phyloP scores from a whole-genome alignment of 768 basidiomycete genomes.

The Phylloporus scabripes region DNA sequence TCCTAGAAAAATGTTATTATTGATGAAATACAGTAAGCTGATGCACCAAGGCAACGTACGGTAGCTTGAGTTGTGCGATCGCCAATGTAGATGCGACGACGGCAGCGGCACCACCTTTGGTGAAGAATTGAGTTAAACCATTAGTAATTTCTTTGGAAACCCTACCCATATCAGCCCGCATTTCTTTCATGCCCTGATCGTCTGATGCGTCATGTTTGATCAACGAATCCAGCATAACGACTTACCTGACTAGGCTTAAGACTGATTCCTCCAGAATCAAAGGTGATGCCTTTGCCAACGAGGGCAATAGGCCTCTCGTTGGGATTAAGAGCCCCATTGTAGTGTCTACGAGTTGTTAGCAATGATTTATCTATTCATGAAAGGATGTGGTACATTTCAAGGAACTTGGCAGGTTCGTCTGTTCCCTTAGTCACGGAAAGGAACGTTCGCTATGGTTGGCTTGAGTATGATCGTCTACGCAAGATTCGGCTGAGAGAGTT shows the following conservation, averaged over 20 bases:
- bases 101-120: conserved; percentile 68
- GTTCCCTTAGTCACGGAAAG: conserved; percentile 83
- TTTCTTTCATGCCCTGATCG: conserved; percentile 68
- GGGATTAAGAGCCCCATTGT: conserved; percentile 63
- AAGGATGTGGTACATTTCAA: conserved; percentile 60
- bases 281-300: conserved; percentile 88
- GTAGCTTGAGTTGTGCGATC: conserved; percentile 76
- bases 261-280: conserved; percentile 85
- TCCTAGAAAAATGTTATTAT: conserved; percentile 32
- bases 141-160: background rate
- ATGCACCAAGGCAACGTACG: conserved; percentile 41
- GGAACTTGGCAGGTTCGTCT: conserved; percentile 76
- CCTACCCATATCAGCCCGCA: conserved; percentile 84
- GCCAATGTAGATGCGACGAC: conserved; percentile 70
- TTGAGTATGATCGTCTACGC: background rate
- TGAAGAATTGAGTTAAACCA: background rate
- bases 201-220: background rate
- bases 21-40: background rate
- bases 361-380: background rate
- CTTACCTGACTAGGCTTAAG: conserved; percentile 69
- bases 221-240: conserved; percentile 5
- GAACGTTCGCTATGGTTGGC: conserved; percentile 57
- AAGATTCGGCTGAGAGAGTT: background rate
- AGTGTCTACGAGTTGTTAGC: conserved; percentile 47
- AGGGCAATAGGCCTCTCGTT: conserved; percentile 61